Percentiles rank a stretch among this genome's conserved stretches.
phyloP scores from a whole-genome alignment of 495 filamentous ascomycete genomes.

The Parmelia sp. region DNA sequence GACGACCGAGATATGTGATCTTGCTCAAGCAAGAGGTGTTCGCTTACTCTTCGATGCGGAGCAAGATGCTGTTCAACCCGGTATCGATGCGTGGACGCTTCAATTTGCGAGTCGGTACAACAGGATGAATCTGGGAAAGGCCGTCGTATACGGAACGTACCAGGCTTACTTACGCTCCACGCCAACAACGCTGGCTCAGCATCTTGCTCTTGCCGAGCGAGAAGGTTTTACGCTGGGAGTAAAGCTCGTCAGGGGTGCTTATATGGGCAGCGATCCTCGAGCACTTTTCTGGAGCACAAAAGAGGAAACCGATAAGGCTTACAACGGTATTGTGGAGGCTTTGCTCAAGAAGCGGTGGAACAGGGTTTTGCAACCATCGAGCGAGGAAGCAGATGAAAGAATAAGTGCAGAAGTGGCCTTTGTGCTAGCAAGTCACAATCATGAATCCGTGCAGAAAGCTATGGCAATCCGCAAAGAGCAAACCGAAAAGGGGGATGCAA shows the following conservation, averaged over 20 bases:
- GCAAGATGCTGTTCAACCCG: constrained; percentile 70
- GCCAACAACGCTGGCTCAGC: constrained; percentile 54
- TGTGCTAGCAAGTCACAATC: constrained; percentile 89
- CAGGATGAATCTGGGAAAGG: constrained; percentile 43
- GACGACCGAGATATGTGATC: constrained; percentile 69
- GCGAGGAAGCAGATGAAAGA: constrained; percentile 28
- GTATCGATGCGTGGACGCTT: constrained; percentile 82
- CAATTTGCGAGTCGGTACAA: constrained; percentile 78
- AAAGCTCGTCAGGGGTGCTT: constrained; percentile 90
- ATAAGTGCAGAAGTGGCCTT: constrained; percentile 59
- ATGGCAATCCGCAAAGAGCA: constrained; percentile 53
- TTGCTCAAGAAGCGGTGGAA: constrained; percentile 53
- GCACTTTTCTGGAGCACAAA: constrained; percentile 74
- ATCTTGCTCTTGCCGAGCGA: constrained; percentile 57
- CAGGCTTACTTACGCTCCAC: constrained; percentile 79
- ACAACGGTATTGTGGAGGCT: constrained; percentile 54
- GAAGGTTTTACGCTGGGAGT: constrained; percentile 76
- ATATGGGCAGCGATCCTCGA: constrained; percentile 72
- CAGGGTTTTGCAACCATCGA: constrained; percentile 40
- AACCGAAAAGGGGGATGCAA: constrained; percentile 35
- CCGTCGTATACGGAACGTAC: constrained; percentile 69
- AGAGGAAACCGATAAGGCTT: constrained; percentile 67
- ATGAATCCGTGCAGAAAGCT: constrained; percentile 67
- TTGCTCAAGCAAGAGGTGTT: constrained; percentile 64
- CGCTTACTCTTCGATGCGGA: constrained; percentile 86